A percentile compares a stretch with the other conserved stretches of the same genome.
Conservation (phyloP, 495 filamentous ascomycete species). For the Filosporella fistucella region DNA sequence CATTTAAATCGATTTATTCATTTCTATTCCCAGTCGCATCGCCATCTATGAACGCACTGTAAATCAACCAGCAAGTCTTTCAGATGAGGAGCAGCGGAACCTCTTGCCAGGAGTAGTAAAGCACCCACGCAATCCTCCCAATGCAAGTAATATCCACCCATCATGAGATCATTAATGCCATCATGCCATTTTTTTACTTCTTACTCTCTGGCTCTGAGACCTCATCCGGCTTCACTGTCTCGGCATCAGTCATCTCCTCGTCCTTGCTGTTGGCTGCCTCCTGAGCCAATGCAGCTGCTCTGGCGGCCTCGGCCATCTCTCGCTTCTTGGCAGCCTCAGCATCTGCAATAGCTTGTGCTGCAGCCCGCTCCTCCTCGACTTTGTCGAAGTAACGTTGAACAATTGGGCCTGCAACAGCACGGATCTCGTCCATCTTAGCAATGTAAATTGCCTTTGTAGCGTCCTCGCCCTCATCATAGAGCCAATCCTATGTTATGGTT, state of each 20-base stretch:
- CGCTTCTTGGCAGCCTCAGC: slow-evolving; percentile 80
- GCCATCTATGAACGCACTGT: too few relatives aligned
- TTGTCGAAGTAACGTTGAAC: slow-evolving; percentile 94
- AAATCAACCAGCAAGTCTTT: too few relatives aligned
- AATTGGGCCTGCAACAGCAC: slow-evolving; percentile 83
- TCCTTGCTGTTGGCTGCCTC: slow-evolving; percentile 39
- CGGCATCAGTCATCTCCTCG: slow-evolving; percentile 55
- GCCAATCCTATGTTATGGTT: slow-evolving; percentile 69
- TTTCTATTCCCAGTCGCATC: too few relatives aligned
- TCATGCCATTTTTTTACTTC: slow-evolving; percentile 9
- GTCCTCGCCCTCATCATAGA: slow-evolving; percentile 97
- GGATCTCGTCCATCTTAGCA: slow-evolving; percentile 93
- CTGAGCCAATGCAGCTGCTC: slow-evolving; percentile 40
- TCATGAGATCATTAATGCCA: slow-evolving; percentile 16
- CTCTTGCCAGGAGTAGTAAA: too few relatives aligned
- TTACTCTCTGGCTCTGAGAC: slow-evolving; percentile 30
- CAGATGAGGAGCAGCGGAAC: too few relatives aligned
- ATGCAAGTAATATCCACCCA: too few relatives aligned
- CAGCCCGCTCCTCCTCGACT: slow-evolving; percentile 81
- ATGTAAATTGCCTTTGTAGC: slow-evolving; percentile 90
- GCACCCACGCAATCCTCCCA: too few relatives aligned
- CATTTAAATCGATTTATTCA: too few relatives aligned
- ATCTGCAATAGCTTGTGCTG: slow-evolving; percentile 67
- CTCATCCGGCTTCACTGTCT: slow-evolving; percentile 39
- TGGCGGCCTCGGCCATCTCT: slow-evolving; percentile 60